Conservation (phyloP, 768 basidiomycete species). For the Neoboletus magnificus region DNA sequence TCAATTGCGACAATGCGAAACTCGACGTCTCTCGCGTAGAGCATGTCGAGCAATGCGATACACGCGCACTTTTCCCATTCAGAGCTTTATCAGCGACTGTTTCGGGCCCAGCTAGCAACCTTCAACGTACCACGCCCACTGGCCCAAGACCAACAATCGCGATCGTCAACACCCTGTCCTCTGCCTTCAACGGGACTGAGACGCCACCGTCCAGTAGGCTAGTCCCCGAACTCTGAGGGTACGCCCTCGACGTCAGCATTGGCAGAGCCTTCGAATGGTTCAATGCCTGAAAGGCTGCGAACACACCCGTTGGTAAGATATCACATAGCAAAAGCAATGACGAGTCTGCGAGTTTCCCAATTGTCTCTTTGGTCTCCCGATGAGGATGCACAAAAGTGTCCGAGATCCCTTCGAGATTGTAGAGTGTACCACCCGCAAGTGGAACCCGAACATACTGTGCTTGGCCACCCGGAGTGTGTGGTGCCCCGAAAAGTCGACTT, state of each 20-base stretch:
- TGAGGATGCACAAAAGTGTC: slow-evolving; percentile 5
- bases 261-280: slow-evolving; percentile 70
- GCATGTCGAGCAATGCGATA: slow-evolving; percentile 60
- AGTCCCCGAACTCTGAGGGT: slow-evolving; percentile 40
- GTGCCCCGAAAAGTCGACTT: slow-evolving; percentile 63
- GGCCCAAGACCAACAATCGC: slow-evolving; percentile 76
- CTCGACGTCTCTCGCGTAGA: slow-evolving; percentile 42
- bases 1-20: slow-evolving; percentile 67
- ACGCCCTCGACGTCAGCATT: slow-evolving; percentile 54
- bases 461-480: slow-evolving; percentile 67
- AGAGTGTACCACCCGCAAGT: slow-evolving; percentile 75
- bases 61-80: slow-evolving; percentile 46
- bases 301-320: slow-evolving; percentile 77
- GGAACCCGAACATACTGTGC: slow-evolving; percentile 79
- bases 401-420: slow-evolving; percentile 54
- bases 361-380: slow-evolving; percentile 34
- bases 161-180: slow-evolving; percentile 54
- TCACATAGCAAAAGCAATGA: slow-evolving; percentile 73
- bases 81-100: not conserved
- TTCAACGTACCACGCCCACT: slow-evolving; percentile 56
- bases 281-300: slow-evolving; percentile 68
- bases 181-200: slow-evolving; percentile 33
- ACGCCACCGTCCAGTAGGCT: slow-evolving; percentile 1
- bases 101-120: not conserved
- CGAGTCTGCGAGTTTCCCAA: slow-evolving; percentile 51